Base-by-base conservation (phyloP, 2,329 filamentous ascomycete genomes). In the Fusarium aywerte region DNA sequence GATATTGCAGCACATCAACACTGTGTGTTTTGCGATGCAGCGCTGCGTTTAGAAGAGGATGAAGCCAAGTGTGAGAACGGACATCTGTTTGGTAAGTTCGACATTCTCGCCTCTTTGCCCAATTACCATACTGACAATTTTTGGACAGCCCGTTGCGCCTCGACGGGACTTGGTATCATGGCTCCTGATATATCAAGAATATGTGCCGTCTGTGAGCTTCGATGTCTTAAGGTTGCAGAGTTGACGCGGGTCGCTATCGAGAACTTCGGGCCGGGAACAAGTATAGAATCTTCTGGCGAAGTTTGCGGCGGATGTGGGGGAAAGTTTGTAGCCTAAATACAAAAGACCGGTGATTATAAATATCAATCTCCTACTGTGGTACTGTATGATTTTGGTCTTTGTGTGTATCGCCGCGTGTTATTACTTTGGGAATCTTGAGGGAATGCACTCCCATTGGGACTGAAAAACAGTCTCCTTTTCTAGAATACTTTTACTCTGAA, bases 191-290 rank as follows among this genome's bases (percentile, higher is more conserved):
- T 84, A 44, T 87, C 85, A 1, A 79, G 82, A 32, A 81, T 82
- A 4, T 89, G 86, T 52, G 83, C 82, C 20, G 83, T 88, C 4
- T 89, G 86, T 67, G 82, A 81, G 16, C 74, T 80, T 25, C 80
- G 85, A 23, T 86, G 83, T 9, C 77, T 88, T 20, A 80, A 81
- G 43, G 73, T 79, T 0, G 76, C 79, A 6, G 79, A 82, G 63
- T 74, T 87, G 21, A 66, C 72, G 4, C 74, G 67, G 21, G 72
- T 80, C 13, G 78, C 77, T 3, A 61, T 70, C 32, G 63, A 75
- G 52, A 66, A 77, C 31, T 58, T 79, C 6, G 76, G 75, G 0
- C 52, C 67, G 0, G 75, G 73, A 2, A 71, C 73, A 6, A 59
- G 63, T 27, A 65, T 78, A 3, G 75, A 78, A 25, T 67, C 75